Conservation (phyloP, 805 yeast genomes). For the Vanderwaltozyma polyspora region DNA sequence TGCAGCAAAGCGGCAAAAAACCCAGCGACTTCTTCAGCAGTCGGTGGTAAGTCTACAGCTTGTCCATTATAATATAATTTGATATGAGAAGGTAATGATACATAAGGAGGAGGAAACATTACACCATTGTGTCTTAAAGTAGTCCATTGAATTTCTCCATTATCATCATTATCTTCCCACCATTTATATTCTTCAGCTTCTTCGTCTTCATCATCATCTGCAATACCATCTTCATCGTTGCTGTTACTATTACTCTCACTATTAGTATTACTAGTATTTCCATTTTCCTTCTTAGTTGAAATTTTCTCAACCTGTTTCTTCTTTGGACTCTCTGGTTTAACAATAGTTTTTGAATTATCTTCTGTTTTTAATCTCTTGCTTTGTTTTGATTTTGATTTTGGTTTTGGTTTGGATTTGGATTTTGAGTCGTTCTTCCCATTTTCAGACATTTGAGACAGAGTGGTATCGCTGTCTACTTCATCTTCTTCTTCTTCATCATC, state of each 20-base stretch:
- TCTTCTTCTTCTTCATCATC: constrained; percentile 1
- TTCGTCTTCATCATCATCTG: constrained; percentile 32
- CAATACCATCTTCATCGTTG: constrained; percentile 7
- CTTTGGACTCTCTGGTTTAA: background rate
- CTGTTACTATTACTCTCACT: constrained; percentile 3
- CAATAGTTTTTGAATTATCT: background rate
- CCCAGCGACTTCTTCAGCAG: constrained; percentile 95
- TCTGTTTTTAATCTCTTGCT: background rate
- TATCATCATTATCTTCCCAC: constrained; percentile 58
- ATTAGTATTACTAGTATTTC: background rate
- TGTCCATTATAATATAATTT: constrained; percentile 66
- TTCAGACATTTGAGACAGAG: background rate
- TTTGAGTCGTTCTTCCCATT: too few species aligned
- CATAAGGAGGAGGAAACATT: constrained; percentile 84
- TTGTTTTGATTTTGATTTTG: background rate
- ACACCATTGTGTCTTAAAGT: constrained; percentile 84
- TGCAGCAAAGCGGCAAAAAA: constrained; percentile 83
- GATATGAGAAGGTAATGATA: constrained; percentile 68
- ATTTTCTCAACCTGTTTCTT: background rate
- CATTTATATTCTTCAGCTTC: constrained; percentile 71
- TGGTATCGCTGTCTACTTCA: background rate
- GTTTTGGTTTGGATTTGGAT: background rate
- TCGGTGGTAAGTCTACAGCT: constrained; percentile 62
- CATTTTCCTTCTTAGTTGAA: background rate
- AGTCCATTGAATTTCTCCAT: constrained; percentile 77